Percentiles rank a stretch among this genome's conserved stretches.
phyloP scores from a whole-genome alignment of 495 filamentous ascomycete genomes.

The Hyaloscypha bicolor region DNA sequence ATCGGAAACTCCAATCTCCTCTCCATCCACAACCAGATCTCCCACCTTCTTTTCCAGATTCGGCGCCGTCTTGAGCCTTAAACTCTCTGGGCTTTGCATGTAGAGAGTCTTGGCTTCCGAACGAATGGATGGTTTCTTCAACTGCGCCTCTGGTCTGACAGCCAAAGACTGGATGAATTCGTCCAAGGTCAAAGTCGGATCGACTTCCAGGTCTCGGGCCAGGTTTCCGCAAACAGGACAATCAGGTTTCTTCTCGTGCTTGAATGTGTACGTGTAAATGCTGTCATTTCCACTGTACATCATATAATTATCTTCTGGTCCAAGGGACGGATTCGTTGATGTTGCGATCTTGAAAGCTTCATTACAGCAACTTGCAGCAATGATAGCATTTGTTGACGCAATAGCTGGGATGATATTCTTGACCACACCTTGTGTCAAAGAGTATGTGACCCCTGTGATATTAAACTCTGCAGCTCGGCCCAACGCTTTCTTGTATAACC shows the following conservation, averaged over 20 bases:
- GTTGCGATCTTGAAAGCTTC: constrained; percentile 96
- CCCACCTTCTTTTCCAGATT: constrained; percentile 76
- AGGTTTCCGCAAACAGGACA: constrained; percentile 92
- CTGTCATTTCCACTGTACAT: constrained; percentile 97
- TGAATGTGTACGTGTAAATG: constrained; percentile 96
- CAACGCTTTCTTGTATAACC: constrained; percentile 89
- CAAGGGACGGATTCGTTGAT: constrained; percentile 73
- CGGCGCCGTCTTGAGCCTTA: constrained; percentile 78
- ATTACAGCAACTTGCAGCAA: constrained; percentile 93
- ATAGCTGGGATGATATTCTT: constrained; percentile 99
- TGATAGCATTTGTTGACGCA: constrained; percentile 94
- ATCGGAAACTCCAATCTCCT: constrained; percentile 76
- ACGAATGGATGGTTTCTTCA: constrained; percentile 88
- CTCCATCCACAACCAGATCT: constrained; percentile 30
- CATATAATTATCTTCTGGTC: constrained; percentile 84
- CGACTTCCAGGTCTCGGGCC: constrained; percentile 70
- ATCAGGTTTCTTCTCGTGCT: constrained; percentile 86
- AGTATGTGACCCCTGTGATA: constrained; percentile 92
- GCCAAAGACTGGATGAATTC: constrained; percentile 87
- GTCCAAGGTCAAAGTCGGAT: constrained; percentile 71
- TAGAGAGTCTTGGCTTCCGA: constrained; percentile 84
- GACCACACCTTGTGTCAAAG: constrained; percentile 95
- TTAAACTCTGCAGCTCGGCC: constrained; percentile 83
- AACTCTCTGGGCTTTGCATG: constrained; percentile 76
- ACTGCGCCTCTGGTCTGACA: constrained; percentile 78